Base-by-base conservation (phyloP, 1,139 yeast genomes). In the Yamadazyma dushanensis region DNA sequence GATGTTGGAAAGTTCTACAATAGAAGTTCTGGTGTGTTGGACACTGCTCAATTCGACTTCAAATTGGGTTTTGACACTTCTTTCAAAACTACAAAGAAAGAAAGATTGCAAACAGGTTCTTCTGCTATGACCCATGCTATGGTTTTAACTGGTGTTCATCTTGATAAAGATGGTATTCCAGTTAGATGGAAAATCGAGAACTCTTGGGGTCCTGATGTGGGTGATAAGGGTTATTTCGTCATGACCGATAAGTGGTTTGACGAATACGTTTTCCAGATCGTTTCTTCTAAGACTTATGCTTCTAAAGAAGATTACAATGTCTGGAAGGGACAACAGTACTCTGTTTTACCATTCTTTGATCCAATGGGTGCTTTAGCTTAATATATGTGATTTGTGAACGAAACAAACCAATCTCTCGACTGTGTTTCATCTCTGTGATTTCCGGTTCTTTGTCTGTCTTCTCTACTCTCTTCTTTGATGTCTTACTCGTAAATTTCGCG, bases 51-150 rank as follows among this genome's bases (percentile, higher is more conserved):
- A 14, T 86, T 81, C 76, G 81, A 83, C 51, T 83, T 78, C 58
- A 60, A 71, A 41, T 70, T 85, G 40, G 89, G 82, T 1, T 84
- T 79, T 54, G 77, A 76, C 39, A 72, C 79, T 30, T 54, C 49
- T 16, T 60, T 78, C 51, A 69, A 69, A 19, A 50, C 75, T 38
- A 56, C 58, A 47, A 80, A 80, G 59, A 69, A 67, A 32, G 78
- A 79, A 62, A 65, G 77, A 70, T 51, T 76, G 69, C 46, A 63
- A 61, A 40, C 85, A 64, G 76, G 65, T 41, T 50, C 83, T 2
- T 77, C 83, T 3, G 68, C 67, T 41, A 86, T 86, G 94, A 85
- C 94, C 10, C 95, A 86, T 51, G 95, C 95, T 26, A 86, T 87
- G 96, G 73, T 80, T 14, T 76, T 87, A 48, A 77, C 83, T 19